Evolutionary conservation across 768 basidiomycete genomes (phyloP).

Genomic region (Suillus fuscotomentosus): DNA sequence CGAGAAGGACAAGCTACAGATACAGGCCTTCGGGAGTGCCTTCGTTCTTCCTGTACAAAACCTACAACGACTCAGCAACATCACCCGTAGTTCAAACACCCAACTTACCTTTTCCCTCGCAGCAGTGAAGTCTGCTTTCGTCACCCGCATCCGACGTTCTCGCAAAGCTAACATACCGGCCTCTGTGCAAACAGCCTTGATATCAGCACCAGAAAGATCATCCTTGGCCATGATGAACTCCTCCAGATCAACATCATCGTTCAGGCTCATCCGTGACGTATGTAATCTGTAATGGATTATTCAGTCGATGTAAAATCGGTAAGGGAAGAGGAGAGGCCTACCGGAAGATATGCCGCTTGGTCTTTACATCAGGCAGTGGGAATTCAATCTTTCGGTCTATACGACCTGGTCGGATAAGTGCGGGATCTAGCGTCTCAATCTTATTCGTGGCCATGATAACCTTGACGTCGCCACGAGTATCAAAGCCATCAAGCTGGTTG

Average conservation of each 20-base stretch:
- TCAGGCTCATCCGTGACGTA: constrained; percentile 91
- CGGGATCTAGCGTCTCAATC: constrained; percentile 96
- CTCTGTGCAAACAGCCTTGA: constrained; percentile 98
- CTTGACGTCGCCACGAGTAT: constrained; percentile 98
- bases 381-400: constrained; percentile 99
- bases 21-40: constrained; percentile 90
- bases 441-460: constrained; percentile 99
- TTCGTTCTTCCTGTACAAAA: constrained; percentile 96
- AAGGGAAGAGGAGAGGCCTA: constrained; percentile 27
- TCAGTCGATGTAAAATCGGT: constrained; percentile 8
- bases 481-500: constrained; percentile 99
- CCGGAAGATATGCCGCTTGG: constrained; percentile 98
- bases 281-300: constrained; percentile 55
- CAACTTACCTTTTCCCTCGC: constrained; percentile 87
- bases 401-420: constrained; percentile 95
- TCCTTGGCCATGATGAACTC: constrained; percentile 96
- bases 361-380: constrained; percentile 96
- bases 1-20: constrained; percentile 42
- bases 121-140: constrained; percentile 83
- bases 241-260: constrained; percentile 87
- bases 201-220: constrained; percentile 94
- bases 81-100: not conserved
- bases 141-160: constrained; percentile 93
- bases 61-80: constrained; percentile 37
- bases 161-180: constrained; percentile 94